Evolutionary conservation across 768 basidiomycete species (phyloP).

Genomic region (Panaeolus papilionaceus): DNA sequence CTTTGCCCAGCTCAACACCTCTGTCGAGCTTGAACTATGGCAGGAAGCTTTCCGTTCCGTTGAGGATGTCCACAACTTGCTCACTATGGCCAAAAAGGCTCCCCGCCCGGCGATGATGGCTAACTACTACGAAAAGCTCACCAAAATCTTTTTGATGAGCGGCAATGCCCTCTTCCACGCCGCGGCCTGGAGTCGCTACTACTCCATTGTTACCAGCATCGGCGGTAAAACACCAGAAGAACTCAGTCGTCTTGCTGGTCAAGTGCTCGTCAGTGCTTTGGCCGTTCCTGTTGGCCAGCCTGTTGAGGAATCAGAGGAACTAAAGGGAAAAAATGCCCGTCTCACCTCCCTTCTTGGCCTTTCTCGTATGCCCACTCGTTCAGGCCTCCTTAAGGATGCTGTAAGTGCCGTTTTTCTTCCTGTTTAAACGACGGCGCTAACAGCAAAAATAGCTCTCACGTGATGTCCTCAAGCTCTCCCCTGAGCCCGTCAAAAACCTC

Average conservation of each 20-base stretch:
- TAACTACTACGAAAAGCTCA: slow-evolving; percentile 97
- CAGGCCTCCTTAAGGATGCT: slow-evolving; percentile 87
- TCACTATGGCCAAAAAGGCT: slow-evolving; percentile 92
- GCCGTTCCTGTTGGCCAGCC: slow-evolving; percentile 86
- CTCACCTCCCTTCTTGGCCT: slow-evolving; percentile 88
- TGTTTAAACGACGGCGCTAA: slow-evolving; percentile 13
- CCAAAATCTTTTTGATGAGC: slow-evolving; percentile 95
- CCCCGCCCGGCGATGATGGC: slow-evolving; percentile 97
- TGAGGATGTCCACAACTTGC: slow-evolving; percentile 96
- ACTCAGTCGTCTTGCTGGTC: slow-evolving; percentile 80
- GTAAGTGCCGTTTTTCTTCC: slow-evolving; percentile 49
- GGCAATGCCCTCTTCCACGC: slow-evolving; percentile 96
- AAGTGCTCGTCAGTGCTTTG: slow-evolving; percentile 91
- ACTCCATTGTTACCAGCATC: slow-evolving; percentile 71
- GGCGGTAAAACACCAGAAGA: slow-evolving; percentile 83
- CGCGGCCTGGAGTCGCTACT: slow-evolving; percentile 92
- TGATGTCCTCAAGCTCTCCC: slow-evolving; percentile 82
- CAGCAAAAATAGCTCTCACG: slow-evolving; percentile 65
- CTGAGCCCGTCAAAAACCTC: slow-evolving; percentile 72
- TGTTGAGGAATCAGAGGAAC: slow-evolving; percentile 50
- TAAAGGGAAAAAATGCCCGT: slow-evolving; percentile 72
- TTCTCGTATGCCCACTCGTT: slow-evolving; percentile 81
- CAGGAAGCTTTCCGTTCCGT: slow-evolving; percentile 98
- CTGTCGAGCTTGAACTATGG: slow-evolving; percentile 98
- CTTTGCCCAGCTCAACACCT: slow-evolving; percentile 95